Percentiles rank a stretch among this genome's conserved stretches.
Evolutionary conservation across 192 early-diverging fungal genomes (phyloP).

Genomic region (Phycomyces nitens): DNA sequence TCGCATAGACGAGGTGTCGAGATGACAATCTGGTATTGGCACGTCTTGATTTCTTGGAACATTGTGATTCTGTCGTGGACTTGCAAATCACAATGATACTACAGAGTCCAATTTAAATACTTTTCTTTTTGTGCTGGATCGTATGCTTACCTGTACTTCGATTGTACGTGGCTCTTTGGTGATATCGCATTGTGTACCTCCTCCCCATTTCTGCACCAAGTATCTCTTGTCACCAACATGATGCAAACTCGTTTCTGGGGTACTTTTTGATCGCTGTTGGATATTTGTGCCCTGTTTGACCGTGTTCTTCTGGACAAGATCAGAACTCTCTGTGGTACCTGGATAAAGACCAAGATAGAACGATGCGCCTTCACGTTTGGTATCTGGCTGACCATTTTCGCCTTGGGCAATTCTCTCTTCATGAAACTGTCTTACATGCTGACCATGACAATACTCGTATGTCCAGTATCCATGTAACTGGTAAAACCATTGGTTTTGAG

Average conservation of each 20-base stretch:
- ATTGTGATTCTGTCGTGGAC: constrained; percentile 56
- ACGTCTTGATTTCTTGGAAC: constrained; percentile 64
- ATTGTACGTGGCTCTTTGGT: constrained; percentile 65
- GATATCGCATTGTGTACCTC: constrained; percentile 73
- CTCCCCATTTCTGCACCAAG: constrained; percentile 67
- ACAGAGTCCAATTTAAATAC: background rate
- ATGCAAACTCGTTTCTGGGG: constrained; percentile 32
- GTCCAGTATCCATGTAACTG: constrained; percentile 63
- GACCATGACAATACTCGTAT: constrained; percentile 81
- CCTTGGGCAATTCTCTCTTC: constrained; percentile 9
- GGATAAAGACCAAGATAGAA: constrained; percentile 17
- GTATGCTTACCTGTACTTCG: constrained; percentile 65
- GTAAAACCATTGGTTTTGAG: background rate
- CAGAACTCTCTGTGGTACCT: background rate
- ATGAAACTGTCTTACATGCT: constrained; percentile 33
- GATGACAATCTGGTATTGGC: constrained; percentile 77
- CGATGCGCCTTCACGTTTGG: constrained; percentile 7
- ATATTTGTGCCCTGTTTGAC: background rate
- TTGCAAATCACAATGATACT: constrained; percentile 77
- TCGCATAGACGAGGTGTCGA: constrained; percentile 71
- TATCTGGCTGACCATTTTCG: constrained; percentile 10
- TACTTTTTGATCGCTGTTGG: background rate
- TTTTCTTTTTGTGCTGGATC: no score
- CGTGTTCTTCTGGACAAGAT: background rate
- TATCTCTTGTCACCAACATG: constrained; percentile 50